Evolutionary conservation across 108 stramenopile genomes (phyloP).

Genomic region (Seminavis robusta): DNA sequence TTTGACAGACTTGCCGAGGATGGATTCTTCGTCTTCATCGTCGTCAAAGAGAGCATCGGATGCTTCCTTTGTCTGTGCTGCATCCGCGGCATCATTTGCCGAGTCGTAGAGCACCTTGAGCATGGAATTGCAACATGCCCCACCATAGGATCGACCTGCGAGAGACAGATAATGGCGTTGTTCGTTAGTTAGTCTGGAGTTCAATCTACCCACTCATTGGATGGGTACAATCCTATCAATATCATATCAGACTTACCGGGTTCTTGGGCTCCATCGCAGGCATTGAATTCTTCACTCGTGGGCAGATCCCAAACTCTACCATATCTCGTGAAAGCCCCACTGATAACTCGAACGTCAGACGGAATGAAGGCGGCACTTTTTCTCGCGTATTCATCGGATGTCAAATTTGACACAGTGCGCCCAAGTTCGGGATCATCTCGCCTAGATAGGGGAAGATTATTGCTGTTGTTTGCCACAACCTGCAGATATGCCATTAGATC

Average conservation of each 20-base stretch:
- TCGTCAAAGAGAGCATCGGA: conserved; percentile 60
- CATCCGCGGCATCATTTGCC: conserved; percentile 53
- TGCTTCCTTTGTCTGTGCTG: neutral
- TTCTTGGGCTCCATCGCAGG: conserved; percentile 54
- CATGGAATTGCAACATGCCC: conserved; percentile 73
- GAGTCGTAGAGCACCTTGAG: conserved; percentile 87
- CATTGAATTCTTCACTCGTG: conserved; percentile 64
- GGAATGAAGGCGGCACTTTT: conserved; percentile 83
- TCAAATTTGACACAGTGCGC: conserved; percentile 51
- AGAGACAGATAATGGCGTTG: conserved; percentile 8
- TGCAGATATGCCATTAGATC: conserved; percentile 88
- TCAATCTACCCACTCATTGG: neutral
- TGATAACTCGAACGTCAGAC: conserved; percentile 75
- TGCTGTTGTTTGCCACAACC: conserved; percentile 77
- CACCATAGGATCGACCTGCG: conserved; percentile 80
- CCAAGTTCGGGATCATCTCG: conserved; percentile 82
- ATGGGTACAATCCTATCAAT: neutral
- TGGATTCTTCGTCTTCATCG: conserved; percentile 46
- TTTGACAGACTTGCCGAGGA: neutral
- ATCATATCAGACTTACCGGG: conserved; percentile 28
- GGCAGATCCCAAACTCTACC: conserved; percentile 81
- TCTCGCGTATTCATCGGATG: conserved; percentile 72
- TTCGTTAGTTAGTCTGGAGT: no score
- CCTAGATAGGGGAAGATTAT: conserved; percentile 74
- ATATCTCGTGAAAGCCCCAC: conserved; percentile 66